Conservation (phyloP, 140 eudicot species). For the Anethum foeniculum region DNA sequence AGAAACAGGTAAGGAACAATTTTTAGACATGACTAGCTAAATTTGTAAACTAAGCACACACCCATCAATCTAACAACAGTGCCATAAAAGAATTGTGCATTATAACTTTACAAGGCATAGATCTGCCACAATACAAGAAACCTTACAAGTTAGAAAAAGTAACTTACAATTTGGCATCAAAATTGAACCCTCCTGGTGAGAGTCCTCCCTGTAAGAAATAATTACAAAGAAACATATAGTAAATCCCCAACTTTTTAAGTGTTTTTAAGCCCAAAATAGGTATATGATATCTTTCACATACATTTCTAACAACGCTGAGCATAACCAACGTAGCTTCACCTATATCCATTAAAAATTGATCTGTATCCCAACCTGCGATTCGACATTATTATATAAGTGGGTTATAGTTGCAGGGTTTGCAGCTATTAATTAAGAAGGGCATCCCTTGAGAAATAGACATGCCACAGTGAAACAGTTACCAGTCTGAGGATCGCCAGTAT, state of each 20-base stretch:
- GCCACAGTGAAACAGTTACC: slow-evolving; percentile 30
- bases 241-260: background rate
- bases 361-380: slow-evolving; percentile 92
- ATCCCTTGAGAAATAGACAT: background rate
- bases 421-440: background rate
- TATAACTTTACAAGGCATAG: background rate
- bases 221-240: background rate
- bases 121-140: background rate
- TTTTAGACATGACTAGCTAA: background rate
- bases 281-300: slow-evolving; percentile 17
- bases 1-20: background rate
- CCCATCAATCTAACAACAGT: background rate
- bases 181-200: slow-evolving; percentile 96
- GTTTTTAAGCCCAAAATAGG: background rate
- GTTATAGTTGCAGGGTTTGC: background rate
- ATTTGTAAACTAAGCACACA: background rate
- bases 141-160: background rate
- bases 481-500: slow-evolving; percentile 91
- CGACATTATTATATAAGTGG: background rate
- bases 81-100: background rate
- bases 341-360: slow-evolving; percentile 89
- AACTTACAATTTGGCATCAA: slow-evolving; percentile 95
- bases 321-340: slow-evolving; percentile 84
- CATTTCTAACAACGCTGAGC: slow-evolving; percentile 82
- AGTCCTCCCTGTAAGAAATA: slow-evolving; percentile 69